Base-by-base conservation (phyloP, 2,329 filamentous ascomycete genomes). In the Penicillium concentricum region DNA sequence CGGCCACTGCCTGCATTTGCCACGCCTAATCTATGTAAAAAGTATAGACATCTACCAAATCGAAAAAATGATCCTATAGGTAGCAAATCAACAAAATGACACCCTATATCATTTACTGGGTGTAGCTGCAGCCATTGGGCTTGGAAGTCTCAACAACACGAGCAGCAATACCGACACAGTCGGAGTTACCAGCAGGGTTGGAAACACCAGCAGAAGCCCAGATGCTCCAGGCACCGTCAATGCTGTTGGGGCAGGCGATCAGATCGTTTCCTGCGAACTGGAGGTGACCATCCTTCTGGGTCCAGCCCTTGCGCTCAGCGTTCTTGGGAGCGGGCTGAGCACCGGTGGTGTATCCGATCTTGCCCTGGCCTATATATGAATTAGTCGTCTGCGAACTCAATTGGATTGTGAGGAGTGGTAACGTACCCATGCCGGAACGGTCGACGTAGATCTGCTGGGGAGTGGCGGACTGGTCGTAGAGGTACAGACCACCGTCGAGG, bases 361-460 rank as follows among this genome's bases (percentile, higher is more conserved):
- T 71, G 49, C 84, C 84, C 62, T 82, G 80, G 61, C 82, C 80
- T 81, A 30, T 54, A 18, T 26, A 34, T 16, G 26, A 24, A 37
- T 50, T 20, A 51, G 41, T 35, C 22, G 13, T 9, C 10, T 47
- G 16, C 7, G 18, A 5, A 16, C 32, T 2, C 16, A 38, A 15
- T 26, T 6, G 15, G 9, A 30, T 18, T 24, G 34, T 10, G 16
- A 28, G 16, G 43, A 34, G n/a, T 34, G 13, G 41, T 28, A n/a
- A 65, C 78, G 41, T 79, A 79, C 81, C 83, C 82, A 85, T 84
- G 65, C 82, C 83, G 44, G 81, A 84, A 43, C 80, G 79, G 69
- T 87, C 83, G 39, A 79, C 79, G 60, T 67, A 86, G 49, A 82
- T 57, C 63, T 80, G 71, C 74, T 86, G 84, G 3, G 72, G 71